These are phyloP conservation scores for Crinitomyces ghanaensis DNA, from an alignment of 805 yeast species.

Conservation along the genomic window DNA sequence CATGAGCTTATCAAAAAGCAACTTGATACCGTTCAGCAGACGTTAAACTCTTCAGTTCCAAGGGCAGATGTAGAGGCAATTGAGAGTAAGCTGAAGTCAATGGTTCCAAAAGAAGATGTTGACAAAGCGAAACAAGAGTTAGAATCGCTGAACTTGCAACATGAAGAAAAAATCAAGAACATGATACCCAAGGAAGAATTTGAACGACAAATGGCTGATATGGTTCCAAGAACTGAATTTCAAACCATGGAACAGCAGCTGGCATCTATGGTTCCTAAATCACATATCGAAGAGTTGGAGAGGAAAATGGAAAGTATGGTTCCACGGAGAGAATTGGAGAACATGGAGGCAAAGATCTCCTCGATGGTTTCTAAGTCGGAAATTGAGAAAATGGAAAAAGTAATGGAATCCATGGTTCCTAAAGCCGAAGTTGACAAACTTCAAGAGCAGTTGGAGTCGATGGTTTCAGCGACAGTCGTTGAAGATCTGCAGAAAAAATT, in stretches of 20 bases:
- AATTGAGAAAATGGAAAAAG: too few species aligned
- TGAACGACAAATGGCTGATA: too few species aligned
- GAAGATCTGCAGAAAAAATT: slow-evolving; percentile 1
- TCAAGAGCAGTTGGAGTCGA: neutral
- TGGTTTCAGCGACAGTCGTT: neutral
- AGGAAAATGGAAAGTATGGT: neutral
- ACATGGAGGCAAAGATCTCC: neutral
- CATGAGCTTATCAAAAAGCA: slow-evolving; percentile 1
- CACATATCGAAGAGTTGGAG: slow-evolving; percentile 8
- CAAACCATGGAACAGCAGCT: neutral
- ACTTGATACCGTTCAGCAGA: neutral
- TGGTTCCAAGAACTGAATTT: neutral
- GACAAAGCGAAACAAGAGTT: neutral
- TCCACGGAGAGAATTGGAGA: neutral
- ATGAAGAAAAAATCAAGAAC: neutral
- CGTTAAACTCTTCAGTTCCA: too few species aligned
- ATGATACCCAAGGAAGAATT: too few species aligned
- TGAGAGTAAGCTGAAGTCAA: too few species aligned
- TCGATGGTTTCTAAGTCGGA: too few species aligned
- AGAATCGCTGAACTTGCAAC: neutral
- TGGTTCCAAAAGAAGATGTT: neutral
- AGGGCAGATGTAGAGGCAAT: too few species aligned
- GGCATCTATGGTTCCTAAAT: too few species aligned
- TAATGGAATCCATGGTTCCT: neutral
- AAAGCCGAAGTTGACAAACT: neutral